Base-by-base conservation (phyloP, 495 filamentous ascomycete genomes). In the Clohesyomyces aquaticus region DNA sequence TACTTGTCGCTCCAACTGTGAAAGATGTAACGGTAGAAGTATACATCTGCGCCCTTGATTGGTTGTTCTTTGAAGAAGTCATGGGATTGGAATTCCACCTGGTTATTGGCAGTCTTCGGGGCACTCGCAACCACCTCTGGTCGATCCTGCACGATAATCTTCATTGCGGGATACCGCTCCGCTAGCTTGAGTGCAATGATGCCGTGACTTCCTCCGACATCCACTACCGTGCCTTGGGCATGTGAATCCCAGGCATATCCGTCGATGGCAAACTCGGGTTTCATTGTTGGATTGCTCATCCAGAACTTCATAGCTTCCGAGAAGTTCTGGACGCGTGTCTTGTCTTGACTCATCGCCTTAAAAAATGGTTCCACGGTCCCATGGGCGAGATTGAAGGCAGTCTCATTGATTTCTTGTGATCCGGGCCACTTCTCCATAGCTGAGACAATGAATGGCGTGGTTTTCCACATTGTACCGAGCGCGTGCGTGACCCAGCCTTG, bases 381-480 rank as follows among this genome's bases (percentile, higher is more conserved):
- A 26, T 45, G 38, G 1, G 51, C 41, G 21, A 63, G 6, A 35
- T 45, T 55, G 38, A 49, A 55, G 10, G 32, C 49, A 1, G 59
- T 45, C 22, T 63, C 29, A 27, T 63, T 55, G 2, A 26, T 22
- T 22, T 63, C 59, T 55, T 63, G 32, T 8, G 50, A 45, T 28
- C 27, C 49, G 1, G 59, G 59, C 59, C 59, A 63, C 43, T 28
- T 55, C 19, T 55, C 46, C 49, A 63, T 55, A 4, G 29, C 50
- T 2, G 1, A 3, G 25, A 55, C 49, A 21, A 55, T 3, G 2
- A 2, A 1, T 2, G 46, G 8, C 12, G 47, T 3, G 4, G 22
- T 10, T 9, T 2, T 1, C 49, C 27, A 45, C 38, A 55, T 47
- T 2, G 6, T n/a, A 9, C n/a, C 23, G 2, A 43, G 27, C 2